These are phyloP conservation scores for Zasmidium angulare DNA, from an alignment of 2,329 filamentous ascomycete species.

Conservation along the genomic window DNA sequence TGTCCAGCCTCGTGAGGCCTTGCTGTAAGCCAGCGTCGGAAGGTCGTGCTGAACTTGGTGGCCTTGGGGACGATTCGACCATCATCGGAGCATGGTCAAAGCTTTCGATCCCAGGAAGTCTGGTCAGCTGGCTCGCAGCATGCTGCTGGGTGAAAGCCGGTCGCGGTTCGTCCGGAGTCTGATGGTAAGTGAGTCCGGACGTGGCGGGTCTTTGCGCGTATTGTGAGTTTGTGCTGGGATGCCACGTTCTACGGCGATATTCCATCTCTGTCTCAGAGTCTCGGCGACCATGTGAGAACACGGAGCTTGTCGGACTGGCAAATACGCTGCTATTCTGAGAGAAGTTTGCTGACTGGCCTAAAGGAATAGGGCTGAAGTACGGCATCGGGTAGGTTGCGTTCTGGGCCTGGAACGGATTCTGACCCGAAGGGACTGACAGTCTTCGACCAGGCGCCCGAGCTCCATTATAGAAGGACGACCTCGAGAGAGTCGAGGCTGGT, in stretches of 20 bases:
- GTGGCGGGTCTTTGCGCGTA: constrained; percentile 63
- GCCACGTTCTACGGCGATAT: constrained; percentile 85
- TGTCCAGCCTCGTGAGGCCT: constrained; percentile 66
- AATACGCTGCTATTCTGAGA: constrained; percentile 61
- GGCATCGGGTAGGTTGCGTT: constrained; percentile 57
- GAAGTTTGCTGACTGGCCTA: constrained; percentile 53
- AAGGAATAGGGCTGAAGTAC: constrained; percentile 56
- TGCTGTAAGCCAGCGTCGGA: constrained; percentile 64
- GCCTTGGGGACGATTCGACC: constrained; percentile 53
- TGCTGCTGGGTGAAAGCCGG: constrained; percentile 55
- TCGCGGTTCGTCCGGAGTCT: constrained; percentile 65
- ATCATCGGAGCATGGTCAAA: constrained; percentile 83
- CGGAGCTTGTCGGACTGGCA: constrained; percentile 66
- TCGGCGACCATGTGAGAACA: constrained; percentile 62
- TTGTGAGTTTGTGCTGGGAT: constrained; percentile 69
- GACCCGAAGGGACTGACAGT: constrained; percentile 76
- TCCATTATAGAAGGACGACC: constrained; percentile 72
- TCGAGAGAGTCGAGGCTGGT: constrained; percentile 67
- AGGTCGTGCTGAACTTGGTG: constrained; percentile 42
- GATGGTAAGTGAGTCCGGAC: constrained; percentile 73
- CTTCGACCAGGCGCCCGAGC: constrained; percentile 67
- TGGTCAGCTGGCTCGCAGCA: constrained; percentile 59
- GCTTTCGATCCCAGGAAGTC: constrained; percentile 86
- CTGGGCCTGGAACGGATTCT: constrained; percentile 70
- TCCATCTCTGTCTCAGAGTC: constrained; percentile 73